Evolutionary conservation across 768 basidiomycete species (phyloP), one percentile per base, ranked within the genome.

Genomic region (Phaeotremella skinneri): DNA sequence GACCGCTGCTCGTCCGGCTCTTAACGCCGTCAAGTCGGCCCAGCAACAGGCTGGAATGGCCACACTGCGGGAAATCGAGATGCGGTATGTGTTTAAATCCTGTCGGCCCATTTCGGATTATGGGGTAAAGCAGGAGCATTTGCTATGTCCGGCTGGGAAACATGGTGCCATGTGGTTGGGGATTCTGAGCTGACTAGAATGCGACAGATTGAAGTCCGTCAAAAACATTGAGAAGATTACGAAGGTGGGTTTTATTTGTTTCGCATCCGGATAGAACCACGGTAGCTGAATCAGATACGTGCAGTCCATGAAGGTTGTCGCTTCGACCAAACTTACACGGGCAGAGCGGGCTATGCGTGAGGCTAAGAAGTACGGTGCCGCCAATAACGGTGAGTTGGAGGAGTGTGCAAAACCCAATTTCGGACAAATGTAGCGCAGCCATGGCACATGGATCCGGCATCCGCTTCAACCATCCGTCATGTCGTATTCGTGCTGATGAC

Each of bases 161-260:
- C n/a, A n/a, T n/a, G n/a, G n/a, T n/a, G n/a, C n/a, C n/a, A 90
- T 55, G 21, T 25, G 29, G 26, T 7, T 21, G 3, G 21, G 3
- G 29, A 31, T 9, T 11, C 21, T 13, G 43, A 45, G 7, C n/a
- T n/a, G n/a, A n/a, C n/a, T n/a, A n/a, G 23, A 45, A 9, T 45
- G 13, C 11, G 13, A 45, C 57, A 94, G 79, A 58, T 67, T 78
- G 66, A 78, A 80, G 85, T 96, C 91, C 48, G 94, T 97, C 74
- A 83, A 84, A 79, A 96, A 96, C 82, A 94, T 94, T 78, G 91
- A 96, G 84, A 98, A 98, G 89, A 97, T 99, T 82, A 97, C 94
- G 61, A 94, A 96, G 83, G 93, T 91, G 64, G 64, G 83, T 73
- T 49, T 58, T 42, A 57, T 7, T 17, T 29, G 63, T 6, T 23